Percentiles rank a stretch among this genome's conserved stretches.
Evolutionary conservation across 2,329 filamentous ascomycete genomes (phyloP).

Genomic region (Penicillium sp.): DNA sequence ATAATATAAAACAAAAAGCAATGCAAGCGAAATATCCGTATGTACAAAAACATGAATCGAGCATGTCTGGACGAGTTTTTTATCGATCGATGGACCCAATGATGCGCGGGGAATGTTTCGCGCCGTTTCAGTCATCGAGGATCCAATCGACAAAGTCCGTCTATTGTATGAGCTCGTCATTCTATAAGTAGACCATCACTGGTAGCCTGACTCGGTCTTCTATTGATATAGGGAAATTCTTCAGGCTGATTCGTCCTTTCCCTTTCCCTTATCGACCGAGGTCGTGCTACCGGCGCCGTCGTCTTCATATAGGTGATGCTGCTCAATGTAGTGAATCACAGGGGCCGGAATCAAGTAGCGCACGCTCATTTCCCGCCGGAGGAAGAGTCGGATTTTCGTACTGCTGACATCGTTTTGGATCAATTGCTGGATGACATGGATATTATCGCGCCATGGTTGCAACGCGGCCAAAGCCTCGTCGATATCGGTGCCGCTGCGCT

Average conservation of each 20-base stretch:
- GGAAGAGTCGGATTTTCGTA: constrained; percentile 74
- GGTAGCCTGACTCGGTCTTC: no score
- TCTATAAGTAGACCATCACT: no score
- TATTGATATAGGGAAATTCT: neutral
- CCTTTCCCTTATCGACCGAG: constrained; percentile 32
- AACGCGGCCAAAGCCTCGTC: constrained; percentile 81
- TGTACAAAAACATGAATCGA: constrained; percentile 3
- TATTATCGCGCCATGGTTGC: constrained; percentile 77
- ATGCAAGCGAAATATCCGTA: neutral
- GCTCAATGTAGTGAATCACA: constrained; percentile 70
- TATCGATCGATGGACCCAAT: no score
- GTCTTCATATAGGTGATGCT: constrained; percentile 63
- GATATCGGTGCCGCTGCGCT: constrained; percentile 82
- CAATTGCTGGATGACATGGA: constrained; percentile 82
- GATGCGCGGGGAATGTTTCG: no score
- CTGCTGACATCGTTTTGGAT: constrained; percentile 83
- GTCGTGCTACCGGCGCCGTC: constrained; percentile 28
- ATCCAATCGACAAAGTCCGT: neutral
- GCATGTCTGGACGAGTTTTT: neutral
- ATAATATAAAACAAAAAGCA: neutral
- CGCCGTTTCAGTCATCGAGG: no score
- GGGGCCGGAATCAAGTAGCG: constrained; percentile 70
- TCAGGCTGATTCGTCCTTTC: constrained; percentile 26
- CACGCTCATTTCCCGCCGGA: constrained; percentile 76
- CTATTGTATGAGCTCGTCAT: neutral